These are phyloP conservation scores for Aphanomyces cochlioides DNA, from an alignment of 352 stramenopile species.

Conservation along the genomic window DNA sequence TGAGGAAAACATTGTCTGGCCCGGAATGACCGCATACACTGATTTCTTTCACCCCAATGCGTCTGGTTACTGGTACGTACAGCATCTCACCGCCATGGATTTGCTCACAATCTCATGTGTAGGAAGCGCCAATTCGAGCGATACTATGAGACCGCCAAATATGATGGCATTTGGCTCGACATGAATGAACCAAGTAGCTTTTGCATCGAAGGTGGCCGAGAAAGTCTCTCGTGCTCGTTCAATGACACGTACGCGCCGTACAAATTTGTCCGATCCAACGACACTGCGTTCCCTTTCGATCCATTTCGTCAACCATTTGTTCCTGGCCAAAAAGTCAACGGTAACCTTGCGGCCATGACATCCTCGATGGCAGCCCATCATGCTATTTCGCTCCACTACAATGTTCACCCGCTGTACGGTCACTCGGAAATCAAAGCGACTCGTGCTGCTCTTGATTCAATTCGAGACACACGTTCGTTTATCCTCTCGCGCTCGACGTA, in stretches of 20 bases:
- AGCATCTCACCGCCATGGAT: background rate
- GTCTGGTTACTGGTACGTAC: conserved; percentile 52
- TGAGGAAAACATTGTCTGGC: conserved; percentile 64
- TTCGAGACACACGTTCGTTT: conserved; percentile 60
- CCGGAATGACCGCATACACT: conserved; percentile 65
- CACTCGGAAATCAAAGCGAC: conserved; percentile 59
- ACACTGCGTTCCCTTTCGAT: conserved; percentile 76
- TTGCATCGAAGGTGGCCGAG: conserved; percentile 43
- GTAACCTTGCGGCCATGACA: conserved; percentile 74
- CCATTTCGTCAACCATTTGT: conserved; percentile 75
- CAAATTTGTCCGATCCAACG: conserved; percentile 58
- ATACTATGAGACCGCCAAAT: conserved; percentile 61
- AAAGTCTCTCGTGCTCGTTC: conserved; percentile 40
- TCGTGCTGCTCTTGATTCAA: conserved; percentile 40
- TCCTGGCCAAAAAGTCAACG: conserved; percentile 48
- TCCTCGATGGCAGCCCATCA: conserved; percentile 71
- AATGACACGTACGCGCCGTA: conserved; percentile 24
- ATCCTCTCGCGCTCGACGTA: conserved; percentile 69
- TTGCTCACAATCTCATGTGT: background rate
- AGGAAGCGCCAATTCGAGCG: conserved; percentile 46
- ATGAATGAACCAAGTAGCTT: conserved; percentile 73
- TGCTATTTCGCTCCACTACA: conserved; percentile 73
- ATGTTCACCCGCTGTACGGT: conserved; percentile 82
- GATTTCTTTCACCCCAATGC: conserved; percentile 84
- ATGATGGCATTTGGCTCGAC: conserved; percentile 83